A percentile compares a stretch with the other conserved stretches of the same genome.
These are phyloP conservation scores for Aspergillus sergii DNA, from an alignment of 2,329 filamentous ascomycete genomes.

Conservation along the genomic window DNA sequence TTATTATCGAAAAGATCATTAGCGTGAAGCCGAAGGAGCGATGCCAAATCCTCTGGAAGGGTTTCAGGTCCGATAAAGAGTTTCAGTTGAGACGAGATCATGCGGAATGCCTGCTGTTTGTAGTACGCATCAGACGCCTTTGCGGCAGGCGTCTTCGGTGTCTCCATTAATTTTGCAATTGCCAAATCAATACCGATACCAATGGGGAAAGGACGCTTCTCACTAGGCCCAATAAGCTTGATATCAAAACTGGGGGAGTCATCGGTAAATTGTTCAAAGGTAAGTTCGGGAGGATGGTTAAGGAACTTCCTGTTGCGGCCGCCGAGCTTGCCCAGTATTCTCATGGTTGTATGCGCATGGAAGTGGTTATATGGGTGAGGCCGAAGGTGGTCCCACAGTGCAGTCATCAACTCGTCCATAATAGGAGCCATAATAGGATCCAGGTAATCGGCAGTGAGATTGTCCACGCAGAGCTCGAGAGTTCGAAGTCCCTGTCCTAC, in stretches of 20 bases:
- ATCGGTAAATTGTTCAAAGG: constrained; percentile 83
- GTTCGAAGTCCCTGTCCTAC: constrained; percentile 93
- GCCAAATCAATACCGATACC: constrained; percentile 86
- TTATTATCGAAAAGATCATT: constrained; percentile 79
- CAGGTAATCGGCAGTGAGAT: constrained; percentile 94
- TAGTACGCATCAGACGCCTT: constrained; percentile 78
- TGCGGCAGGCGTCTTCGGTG: constrained; percentile 62
- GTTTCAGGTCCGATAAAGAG: constrained; percentile 84
- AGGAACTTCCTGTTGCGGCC: constrained; percentile 95
- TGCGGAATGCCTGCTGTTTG: constrained; percentile 87
- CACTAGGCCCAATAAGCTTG: constrained; percentile 83
- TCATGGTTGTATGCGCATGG: constrained; percentile 95
- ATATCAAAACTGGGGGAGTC: constrained; percentile 87
- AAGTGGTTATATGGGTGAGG: constrained; percentile 96
- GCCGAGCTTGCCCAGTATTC: constrained; percentile 93
- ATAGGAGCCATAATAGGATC: constrained; percentile 99
- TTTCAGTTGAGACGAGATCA: constrained; percentile 88
- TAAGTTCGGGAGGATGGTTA: constrained; percentile 81
- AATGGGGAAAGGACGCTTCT: constrained; percentile 83
- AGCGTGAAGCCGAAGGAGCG: constrained; percentile 82
- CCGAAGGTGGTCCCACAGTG: constrained; percentile 91
- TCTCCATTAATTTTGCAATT: constrained; percentile 82
- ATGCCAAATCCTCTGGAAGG: constrained; percentile 84
- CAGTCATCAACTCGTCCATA: constrained; percentile 98
- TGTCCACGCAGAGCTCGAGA: constrained; percentile 94